phyloP scores from a whole-genome alignment of 495 filamentous ascomycete genomes.

The Cercophora samala region DNA sequence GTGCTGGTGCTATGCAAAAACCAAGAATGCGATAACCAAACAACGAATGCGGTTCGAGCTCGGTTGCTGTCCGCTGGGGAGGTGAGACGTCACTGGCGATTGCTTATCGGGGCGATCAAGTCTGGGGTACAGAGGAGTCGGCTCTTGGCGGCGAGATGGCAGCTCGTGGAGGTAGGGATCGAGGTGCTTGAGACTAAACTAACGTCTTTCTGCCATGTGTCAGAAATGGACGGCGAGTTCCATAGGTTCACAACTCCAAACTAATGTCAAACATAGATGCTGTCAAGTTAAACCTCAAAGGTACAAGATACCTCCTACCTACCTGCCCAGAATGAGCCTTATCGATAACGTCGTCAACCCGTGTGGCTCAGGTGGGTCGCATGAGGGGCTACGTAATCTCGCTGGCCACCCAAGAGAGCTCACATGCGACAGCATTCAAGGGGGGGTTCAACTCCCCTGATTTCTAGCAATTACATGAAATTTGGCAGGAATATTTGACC shows the following conservation, averaged over 20 bases:
- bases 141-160: constrained; percentile 8
- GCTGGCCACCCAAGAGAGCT: constrained; percentile 13
- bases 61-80: background rate
- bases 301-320: background rate
- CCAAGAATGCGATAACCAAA: background rate
- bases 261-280: too few relatives aligned
- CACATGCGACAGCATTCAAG: constrained; percentile 23
- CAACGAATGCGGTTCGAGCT: background rate
- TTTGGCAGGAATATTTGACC: background rate
- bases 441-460: constrained; percentile 11
- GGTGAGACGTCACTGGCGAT: constrained; percentile 11
- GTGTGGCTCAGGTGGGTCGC: constrained; percentile 21
- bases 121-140: background rate
- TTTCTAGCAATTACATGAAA: constrained; percentile 8
- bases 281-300: background rate
- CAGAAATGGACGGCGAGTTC: too few relatives aligned
- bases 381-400: constrained; percentile 30
- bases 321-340: constrained; percentile 4
- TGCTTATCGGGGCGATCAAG: constrained; percentile 3
- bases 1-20: background rate
- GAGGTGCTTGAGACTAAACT: background rate
- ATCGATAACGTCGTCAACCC: constrained; percentile 22
- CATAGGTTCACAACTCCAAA: too few relatives aligned
- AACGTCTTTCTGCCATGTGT: background rate
- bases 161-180: background rate